A percentile compares a stretch with the other conserved stretches of the same genome.
Evolutionary conservation across 306 rosid genomes (phyloP).

Genomic region (Quercus berberidifolia): DNA sequence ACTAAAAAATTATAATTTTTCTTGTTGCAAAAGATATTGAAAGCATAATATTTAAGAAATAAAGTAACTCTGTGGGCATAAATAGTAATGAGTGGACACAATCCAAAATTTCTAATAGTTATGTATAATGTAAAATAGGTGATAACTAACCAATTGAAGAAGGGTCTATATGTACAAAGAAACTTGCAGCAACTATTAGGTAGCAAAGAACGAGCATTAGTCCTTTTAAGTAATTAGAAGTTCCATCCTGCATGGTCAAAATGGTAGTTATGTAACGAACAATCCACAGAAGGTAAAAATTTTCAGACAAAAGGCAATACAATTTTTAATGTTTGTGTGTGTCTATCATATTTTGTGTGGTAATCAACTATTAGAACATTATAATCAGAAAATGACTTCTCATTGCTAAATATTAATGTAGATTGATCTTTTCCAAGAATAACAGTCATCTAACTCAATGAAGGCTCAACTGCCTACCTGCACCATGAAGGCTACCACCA

Average conservation of each 20-base stretch:
- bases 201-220: constrained; percentile 78
- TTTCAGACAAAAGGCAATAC: neutral
- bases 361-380: neutral
- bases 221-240: constrained; percentile 80
- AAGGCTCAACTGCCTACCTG: constrained; percentile 37
- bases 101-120: neutral
- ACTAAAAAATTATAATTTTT: no score
- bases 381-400: neutral
- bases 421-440: neutral
- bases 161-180: constrained; percentile 74
- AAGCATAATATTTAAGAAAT: neutral
- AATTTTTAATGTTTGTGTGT: neutral
- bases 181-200: constrained; percentile 80
- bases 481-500: constrained; percentile 73
- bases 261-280: neutral
- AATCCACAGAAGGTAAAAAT: neutral
- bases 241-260: constrained; percentile 67
- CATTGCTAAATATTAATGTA: neutral
- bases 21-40: neutral
- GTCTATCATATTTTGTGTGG: neutral
- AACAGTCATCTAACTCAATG: constrained; percentile 7
- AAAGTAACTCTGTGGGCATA: neutral
- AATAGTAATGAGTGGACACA: neutral
- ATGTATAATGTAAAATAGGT: neutral
- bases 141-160: constrained; percentile 20